Conservation (phyloP, 805 yeast genomes). For the Ogataea ramenticola region DNA sequence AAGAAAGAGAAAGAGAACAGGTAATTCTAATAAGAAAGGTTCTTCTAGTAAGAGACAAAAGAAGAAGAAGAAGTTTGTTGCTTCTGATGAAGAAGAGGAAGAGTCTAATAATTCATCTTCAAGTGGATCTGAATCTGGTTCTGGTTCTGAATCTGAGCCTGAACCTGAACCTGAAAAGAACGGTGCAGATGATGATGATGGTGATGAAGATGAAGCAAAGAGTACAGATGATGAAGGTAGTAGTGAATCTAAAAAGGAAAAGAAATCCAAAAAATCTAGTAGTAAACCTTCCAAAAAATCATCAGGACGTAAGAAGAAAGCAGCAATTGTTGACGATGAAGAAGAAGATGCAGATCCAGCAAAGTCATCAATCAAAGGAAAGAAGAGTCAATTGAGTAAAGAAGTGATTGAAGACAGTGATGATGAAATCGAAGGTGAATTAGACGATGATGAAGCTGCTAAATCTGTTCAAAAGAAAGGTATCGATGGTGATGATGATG, state of each 20-base stretch:
- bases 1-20: slow-evolving; percentile 18
- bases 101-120: slow-evolving; percentile 2
- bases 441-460: slow-evolving; percentile 6
- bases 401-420: slow-evolving; percentile 26
- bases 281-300: not conserved
- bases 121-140: slow-evolving; percentile 8
- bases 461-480: slow-evolving; percentile 11
- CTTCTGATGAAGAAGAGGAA: slow-evolving; percentile 41
- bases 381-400: slow-evolving; percentile 16
- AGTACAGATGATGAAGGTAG: slow-evolving; percentile 1
- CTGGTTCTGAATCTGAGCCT: slow-evolving; percentile 6
- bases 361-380: slow-evolving; percentile 9
- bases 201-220: slow-evolving; percentile 8
- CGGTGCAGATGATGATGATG: slow-evolving; percentile 8
- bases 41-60: slow-evolving; percentile 8
- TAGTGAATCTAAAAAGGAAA: not conserved
- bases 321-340: slow-evolving; percentile 1
- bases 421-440: slow-evolving; percentile 18
- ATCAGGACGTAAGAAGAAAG: not conserved
- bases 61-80: slow-evolving; percentile 24
- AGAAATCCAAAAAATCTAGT: not conserved
- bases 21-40: slow-evolving; percentile 16
- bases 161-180: slow-evolving; percentile 6
- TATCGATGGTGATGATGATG: slow-evolving; percentile 19
- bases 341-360: not conserved